Percentiles rank a stretch among this genome's conserved stretches.
phyloP scores from a whole-genome alignment of 345 rosid genomes.

The Euphorbia lathyris region DNA sequence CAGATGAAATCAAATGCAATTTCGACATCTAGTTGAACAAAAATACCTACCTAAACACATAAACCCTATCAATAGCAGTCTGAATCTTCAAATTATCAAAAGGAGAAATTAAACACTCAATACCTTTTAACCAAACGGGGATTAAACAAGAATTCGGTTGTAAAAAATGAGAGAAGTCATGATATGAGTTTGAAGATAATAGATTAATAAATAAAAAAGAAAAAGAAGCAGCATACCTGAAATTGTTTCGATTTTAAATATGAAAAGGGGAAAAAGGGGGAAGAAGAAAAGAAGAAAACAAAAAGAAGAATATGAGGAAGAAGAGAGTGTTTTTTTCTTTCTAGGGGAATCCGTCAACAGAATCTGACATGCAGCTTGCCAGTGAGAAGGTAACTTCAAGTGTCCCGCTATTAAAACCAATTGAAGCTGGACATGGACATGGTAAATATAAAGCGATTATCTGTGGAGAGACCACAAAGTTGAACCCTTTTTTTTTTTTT shows the following conservation, averaged over 20 bases:
- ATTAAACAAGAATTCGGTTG: neutral
- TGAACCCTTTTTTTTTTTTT: no score
- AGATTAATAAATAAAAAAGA: no score
- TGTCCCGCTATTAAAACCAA: conserved; percentile 3
- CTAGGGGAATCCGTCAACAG: conserved; percentile 11
- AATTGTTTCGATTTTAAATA: neutral
- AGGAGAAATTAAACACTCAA: neutral
- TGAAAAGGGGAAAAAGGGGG: neutral
- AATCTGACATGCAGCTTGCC: conserved; percentile 1
- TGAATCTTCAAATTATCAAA: neutral
- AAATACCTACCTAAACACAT: conserved; percentile 1
- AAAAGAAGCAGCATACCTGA: neutral
- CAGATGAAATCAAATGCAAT: conserved; percentile 21
- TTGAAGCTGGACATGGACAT: neutral
- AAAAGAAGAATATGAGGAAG: no score
- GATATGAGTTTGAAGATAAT: neutral
- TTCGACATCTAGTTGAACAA: neutral
- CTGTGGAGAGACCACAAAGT: neutral
- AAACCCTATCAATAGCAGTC: conserved; percentile 13
- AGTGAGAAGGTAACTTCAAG: conserved; percentile 1
- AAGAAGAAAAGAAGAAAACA: no score
- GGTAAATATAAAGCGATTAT: neutral
- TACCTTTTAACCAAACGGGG: neutral
- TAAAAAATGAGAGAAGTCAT: neutral
- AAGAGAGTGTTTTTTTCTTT: no score